These are phyloP conservation scores for Erythrophleum fordii DNA, from an alignment of 306 rosid species.

Conservation along the genomic window DNA sequence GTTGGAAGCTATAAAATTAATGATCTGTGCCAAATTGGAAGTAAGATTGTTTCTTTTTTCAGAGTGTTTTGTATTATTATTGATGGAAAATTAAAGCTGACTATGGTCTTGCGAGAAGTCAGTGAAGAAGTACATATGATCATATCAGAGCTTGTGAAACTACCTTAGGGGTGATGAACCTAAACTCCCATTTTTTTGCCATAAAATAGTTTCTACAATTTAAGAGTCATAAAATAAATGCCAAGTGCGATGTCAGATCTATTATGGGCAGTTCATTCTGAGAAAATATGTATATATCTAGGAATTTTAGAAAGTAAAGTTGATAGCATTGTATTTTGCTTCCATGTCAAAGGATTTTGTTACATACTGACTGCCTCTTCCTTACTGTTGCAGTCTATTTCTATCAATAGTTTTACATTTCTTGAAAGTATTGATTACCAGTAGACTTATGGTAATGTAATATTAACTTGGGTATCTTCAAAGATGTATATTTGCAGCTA, in stretches of 20 bases:
- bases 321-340: background rate
- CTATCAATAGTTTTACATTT: background rate
- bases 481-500: conserved; percentile 14
- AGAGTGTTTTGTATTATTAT: background rate
- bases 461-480: background rate
- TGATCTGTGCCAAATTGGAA: background rate
- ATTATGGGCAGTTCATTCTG: background rate
- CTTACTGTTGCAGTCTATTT: conserved; percentile 17
- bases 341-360: background rate
- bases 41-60: background rate
- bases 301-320: background rate
- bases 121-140: background rate
- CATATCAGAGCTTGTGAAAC: background rate
- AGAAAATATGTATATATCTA: background rate
- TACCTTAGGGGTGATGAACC: background rate
- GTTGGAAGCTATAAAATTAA: background rate
- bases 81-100: background rate
- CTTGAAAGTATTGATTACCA: background rate
- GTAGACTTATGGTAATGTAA: background rate
- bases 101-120: background rate
- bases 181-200: background rate
- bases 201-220: background rate
- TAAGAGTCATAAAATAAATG: conserved; percentile 2
- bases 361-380: background rate
- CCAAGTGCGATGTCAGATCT: background rate